Evolutionary conservation across 805 yeast genomes (phyloP).

Genomic region (Pichia californica): DNA sequence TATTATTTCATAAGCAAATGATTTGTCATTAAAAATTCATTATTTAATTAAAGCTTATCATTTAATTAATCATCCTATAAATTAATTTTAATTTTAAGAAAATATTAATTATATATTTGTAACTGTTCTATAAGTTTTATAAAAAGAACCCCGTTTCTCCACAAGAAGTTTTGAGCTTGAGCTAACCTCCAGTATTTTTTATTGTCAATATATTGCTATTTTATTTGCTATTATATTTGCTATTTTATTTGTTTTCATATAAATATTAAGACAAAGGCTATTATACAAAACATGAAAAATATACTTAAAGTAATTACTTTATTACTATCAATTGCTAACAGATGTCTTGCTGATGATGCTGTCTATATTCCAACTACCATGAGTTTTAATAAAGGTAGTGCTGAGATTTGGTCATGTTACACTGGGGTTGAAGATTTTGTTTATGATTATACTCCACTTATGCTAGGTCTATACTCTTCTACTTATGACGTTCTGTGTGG

Average conservation of each 20-base stretch:
- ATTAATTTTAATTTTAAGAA: no score
- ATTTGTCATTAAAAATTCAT: no score
- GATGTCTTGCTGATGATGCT: background rate
- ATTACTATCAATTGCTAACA: background rate
- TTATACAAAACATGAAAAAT: background rate
- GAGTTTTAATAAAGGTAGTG: slow-evolving; percentile 3
- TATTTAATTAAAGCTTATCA: no score
- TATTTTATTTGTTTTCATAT: background rate
- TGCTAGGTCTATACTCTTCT: background rate
- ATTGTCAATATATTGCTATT: background rate
- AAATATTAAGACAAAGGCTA: no score
- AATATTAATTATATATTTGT: no score
- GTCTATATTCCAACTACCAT: background rate
- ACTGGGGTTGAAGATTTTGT: slow-evolving; percentile 3
- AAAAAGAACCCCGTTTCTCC: no score
- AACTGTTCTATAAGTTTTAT: no score
- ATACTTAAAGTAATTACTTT: background rate
- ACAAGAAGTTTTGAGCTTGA: no score
- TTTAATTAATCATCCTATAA: no score
- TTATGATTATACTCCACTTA: slow-evolving; percentile 12
- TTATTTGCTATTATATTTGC: no score
- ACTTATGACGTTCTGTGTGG: slow-evolving; percentile 4
- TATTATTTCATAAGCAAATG: no score
- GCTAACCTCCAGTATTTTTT: no score
- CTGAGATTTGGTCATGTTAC: slow-evolving; percentile 15